phyloP scores from a whole-genome alignment of 257 asterid genomes.

The Oldenlandia corymbosa region DNA sequence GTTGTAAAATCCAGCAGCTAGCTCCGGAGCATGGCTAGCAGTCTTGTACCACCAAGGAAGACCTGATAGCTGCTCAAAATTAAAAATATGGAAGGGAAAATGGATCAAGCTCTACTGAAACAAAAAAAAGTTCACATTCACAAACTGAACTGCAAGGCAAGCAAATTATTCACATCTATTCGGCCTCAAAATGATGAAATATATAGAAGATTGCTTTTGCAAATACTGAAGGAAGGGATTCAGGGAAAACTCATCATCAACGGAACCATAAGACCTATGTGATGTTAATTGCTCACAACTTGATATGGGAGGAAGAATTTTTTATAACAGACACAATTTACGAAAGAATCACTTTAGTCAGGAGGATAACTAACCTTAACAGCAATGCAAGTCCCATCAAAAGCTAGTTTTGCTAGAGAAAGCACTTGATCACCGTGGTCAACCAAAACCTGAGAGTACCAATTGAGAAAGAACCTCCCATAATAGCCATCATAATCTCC shows the following conservation, averaged over 20 bases:
- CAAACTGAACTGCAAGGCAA: not conserved
- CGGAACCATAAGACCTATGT: too few species aligned
- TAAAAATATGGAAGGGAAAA: constrained; percentile 1
- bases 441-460: constrained; percentile 69
- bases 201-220: too few species aligned
- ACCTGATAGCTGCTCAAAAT: constrained; percentile 52
- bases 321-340: too few species aligned
- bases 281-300: too few species aligned
- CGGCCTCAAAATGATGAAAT: not conserved
- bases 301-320: too few species aligned
- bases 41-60: constrained; percentile 86
- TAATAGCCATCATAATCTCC: constrained; percentile 62
- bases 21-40: constrained; percentile 74
- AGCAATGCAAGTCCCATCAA: constrained; percentile 44
- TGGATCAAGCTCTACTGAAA: constrained; percentile 3
- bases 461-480: constrained; percentile 64
- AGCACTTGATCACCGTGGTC: constrained; percentile 83
- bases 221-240: too few species aligned
- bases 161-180: not conserved
- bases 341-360: not conserved
- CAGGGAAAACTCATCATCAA: not conserved
- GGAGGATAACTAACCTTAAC: constrained; percentile 21
- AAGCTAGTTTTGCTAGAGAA: constrained; percentile 60
- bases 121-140: not conserved
- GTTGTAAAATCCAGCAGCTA: constrained; percentile 78